These are phyloP conservation scores for Eucalyptus polyanthemos DNA, from an alignment of 345 rosid genomes.

Conservation along the genomic window DNA sequence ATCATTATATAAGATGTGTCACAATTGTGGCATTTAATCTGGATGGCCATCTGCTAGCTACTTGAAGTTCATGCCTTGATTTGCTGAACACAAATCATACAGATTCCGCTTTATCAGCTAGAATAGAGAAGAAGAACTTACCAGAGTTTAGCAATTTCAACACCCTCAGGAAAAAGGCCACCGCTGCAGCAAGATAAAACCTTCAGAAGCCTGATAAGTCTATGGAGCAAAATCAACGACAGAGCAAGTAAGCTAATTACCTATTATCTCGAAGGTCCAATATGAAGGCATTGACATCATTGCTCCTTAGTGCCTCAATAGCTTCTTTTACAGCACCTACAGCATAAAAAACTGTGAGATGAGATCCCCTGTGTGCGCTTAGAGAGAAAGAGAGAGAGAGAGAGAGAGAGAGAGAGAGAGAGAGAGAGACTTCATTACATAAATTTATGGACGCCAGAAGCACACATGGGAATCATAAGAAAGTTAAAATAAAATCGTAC, in stretches of 20 bases:
- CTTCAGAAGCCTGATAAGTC: constrained; percentile 11
- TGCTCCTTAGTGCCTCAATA: constrained; percentile 54
- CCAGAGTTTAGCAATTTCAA: constrained; percentile 94
- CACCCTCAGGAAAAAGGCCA: constrained; percentile 94
- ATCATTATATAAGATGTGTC: neutral
- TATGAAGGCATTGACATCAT: constrained; percentile 61
- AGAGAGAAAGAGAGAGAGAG: neutral
- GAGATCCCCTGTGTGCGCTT: neutral
- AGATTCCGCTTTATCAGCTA: neutral
- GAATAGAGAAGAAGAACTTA: constrained; percentile 10
- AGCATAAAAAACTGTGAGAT: neutral
- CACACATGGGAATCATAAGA: neutral
- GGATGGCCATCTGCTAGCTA: neutral
- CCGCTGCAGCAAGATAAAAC: constrained; percentile 61
- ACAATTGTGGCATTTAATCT: neutral
- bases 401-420: neutral
- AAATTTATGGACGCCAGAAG: neutral
- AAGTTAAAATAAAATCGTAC: neutral
- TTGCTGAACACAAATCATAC: neutral
- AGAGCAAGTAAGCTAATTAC: constrained; percentile 30
- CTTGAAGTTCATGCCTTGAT: neutral
- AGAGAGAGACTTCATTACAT: neutral
- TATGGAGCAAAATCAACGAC: neutral
- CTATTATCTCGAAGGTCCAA: constrained; percentile 97
- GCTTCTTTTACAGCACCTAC: constrained; percentile 86